These are phyloP conservation scores for Hagleromyces aurorensis DNA, from an alignment of 805 yeast genomes.

Conservation along the genomic window DNA sequence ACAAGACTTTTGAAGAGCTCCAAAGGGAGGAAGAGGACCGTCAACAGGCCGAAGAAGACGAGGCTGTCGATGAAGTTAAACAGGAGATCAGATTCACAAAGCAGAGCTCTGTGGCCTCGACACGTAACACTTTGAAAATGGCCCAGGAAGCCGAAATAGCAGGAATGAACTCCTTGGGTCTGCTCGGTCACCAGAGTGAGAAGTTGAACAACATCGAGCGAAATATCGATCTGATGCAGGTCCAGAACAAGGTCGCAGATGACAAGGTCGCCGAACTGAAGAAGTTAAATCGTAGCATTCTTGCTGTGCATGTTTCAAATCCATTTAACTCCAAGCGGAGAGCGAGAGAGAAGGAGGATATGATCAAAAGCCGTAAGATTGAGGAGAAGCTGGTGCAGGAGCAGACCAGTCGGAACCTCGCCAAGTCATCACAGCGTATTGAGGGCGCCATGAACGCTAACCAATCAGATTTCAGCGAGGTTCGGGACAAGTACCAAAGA, in stretches of 20 bases:
- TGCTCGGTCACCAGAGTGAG: conserved; percentile 92
- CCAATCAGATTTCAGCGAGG: conserved; percentile 28
- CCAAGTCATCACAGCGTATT: conserved; percentile 61
- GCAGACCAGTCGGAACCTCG: conserved; percentile 48
- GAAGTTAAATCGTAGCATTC: conserved; percentile 70
- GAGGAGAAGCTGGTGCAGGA: conserved; percentile 58
- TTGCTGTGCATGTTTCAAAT: conserved; percentile 72
- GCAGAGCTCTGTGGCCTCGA: conserved; percentile 77
- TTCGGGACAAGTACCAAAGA: conserved; percentile 32
- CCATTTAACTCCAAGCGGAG: conserved; percentile 84
- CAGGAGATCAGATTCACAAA: conserved; percentile 76
- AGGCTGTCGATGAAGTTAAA: conserved; percentile 80
- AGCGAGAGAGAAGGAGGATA: conserved; percentile 64
- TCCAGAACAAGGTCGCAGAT: conserved; percentile 76
- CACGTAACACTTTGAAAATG: conserved; percentile 71
- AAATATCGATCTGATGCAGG: conserved; percentile 65
- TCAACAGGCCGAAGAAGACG: conserved; percentile 57
- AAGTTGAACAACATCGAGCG: conserved; percentile 72
- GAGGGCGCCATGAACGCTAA: conserved; percentile 50
- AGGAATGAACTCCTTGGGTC: conserved; percentile 78
- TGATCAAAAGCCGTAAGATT: conserved; percentile 51
- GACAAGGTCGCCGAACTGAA: conserved; percentile 73
- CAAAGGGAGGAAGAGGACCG: conserved; percentile 33
- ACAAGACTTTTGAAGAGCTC: conserved; percentile 28
- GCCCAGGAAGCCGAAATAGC: conserved; percentile 66